Base-by-base conservation (phyloP, 805 yeast genomes). In the Cephaloascus fragrans region DNA sequence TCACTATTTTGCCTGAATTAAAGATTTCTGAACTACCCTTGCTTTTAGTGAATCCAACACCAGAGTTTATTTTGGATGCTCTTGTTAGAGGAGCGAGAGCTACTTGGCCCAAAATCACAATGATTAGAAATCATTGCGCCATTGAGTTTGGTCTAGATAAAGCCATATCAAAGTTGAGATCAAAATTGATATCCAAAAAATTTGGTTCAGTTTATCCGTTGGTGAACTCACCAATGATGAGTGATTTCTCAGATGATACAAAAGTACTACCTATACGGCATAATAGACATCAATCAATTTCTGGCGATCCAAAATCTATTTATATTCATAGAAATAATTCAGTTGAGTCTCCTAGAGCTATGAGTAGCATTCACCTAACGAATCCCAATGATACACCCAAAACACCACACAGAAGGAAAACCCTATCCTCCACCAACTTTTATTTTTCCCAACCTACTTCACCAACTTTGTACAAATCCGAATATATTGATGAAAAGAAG, bases 71-170 rank as follows among this genome's bases (percentile, higher is more conserved):
- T 34, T 56, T 79, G 35, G 82, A 80, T 41, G 75, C 84, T 42
- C 73, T 82, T 2, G 68, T 78, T 32, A 71, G 94, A 44, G 98
- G 97, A 1, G 93, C 95, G 1, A 65, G 85, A 41, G 90, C 96
- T 0, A 81, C 96, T 0, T 90, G 97, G 97, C 95, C 96, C 0
- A 85, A 86, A 51, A 58, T 93, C 3, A 76, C 95, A 2, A 70
- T 89, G 34, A 86, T 90, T 36, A 73, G 80, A 47, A 90, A 93
- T 55, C 96, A 87, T 52, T 88, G 96, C 58, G 80, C 93, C 0
- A 76, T 88, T 26, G 98, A 90, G 52, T 81, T 90, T 56, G 83
- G 88, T 0, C 63, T 90, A 32, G 97, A 90, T 56, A 73, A 71
- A 42, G 83, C 93, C 6, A 87, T 93, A 6, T 68, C 80, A n/a